Conservation (phyloP, 164 flowering plant species). For the Stephania cephalantha region DNA sequence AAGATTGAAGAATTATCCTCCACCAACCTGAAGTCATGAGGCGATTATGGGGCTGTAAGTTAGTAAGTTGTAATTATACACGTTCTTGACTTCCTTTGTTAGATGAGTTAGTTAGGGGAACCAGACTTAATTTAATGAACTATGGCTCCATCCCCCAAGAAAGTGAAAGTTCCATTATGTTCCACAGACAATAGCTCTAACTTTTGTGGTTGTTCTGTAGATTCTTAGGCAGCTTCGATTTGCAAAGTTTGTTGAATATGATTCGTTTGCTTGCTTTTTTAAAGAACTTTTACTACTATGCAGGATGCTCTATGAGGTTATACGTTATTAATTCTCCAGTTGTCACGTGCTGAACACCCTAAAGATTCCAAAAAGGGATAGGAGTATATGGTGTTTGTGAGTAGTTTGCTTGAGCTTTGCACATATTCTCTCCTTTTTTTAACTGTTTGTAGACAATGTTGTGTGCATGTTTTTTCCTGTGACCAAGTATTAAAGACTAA, state of each 20-base stretch:
- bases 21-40: constrained; percentile 73
- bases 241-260: background rate
- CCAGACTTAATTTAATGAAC: background rate
- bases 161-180: background rate
- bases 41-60: constrained; percentile 96
- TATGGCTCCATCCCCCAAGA: background rate
- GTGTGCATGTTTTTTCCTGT: background rate
- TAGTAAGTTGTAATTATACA: background rate
- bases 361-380: constrained; percentile 79
- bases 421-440: background rate
- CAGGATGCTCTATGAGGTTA: constrained; percentile 88
- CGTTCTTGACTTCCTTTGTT: background rate
- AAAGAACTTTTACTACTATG: background rate
- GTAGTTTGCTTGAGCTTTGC: constrained; percentile 19
- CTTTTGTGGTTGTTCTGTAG: background rate
- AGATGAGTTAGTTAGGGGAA: background rate
- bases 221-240: background rate
- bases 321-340: constrained; percentile 97
- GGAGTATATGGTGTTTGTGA: constrained; percentile 94
- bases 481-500: background rate
- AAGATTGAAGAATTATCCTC: constrained; percentile 80
- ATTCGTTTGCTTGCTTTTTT: constrained; percentile 2
- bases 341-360: constrained; percentile 96
- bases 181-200: background rate
- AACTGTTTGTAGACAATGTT: background rate